Percentiles rank a stretch among this genome's conserved stretches.
Conservation (phyloP, 805 yeast species). For the Teunomyces tritomae region DNA sequence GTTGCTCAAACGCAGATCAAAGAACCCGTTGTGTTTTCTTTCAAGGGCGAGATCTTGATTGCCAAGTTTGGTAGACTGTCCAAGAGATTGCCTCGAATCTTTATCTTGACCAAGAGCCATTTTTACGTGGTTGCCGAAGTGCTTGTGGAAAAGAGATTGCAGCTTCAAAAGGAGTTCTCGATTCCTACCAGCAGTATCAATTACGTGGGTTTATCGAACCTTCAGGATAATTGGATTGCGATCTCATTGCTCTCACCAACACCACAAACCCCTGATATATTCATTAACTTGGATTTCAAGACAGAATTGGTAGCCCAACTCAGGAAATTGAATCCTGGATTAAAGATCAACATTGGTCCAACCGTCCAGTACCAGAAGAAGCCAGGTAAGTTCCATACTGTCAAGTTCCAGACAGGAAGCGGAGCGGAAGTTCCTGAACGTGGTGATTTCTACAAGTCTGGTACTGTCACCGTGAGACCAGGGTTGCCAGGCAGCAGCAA, state of each 20-base stretch:
- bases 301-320: slow-evolving; percentile 83
- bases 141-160: slow-evolving; percentile 55
- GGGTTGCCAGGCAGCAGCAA: slow-evolving; percentile 74
- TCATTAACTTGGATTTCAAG: slow-evolving; percentile 78
- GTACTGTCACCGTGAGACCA: slow-evolving; percentile 73
- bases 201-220: slow-evolving; percentile 64
- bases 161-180: slow-evolving; percentile 60
- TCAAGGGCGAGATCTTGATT: slow-evolving; percentile 74
- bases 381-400: slow-evolving; percentile 76
- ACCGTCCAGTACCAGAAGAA: slow-evolving; percentile 84
- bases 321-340: slow-evolving; percentile 55
- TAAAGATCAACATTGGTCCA: slow-evolving; percentile 65
- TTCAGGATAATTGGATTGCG: slow-evolving; percentile 94
- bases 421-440: slow-evolving; percentile 54
- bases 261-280: slow-evolving; percentile 66
- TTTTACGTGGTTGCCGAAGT: slow-evolving; percentile 74
- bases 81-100: slow-evolving; percentile 66
- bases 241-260: slow-evolving; percentile 49
- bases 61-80: slow-evolving; percentile 94
- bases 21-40: slow-evolving; percentile 73
- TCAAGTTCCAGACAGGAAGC: slow-evolving; percentile 64
- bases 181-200: slow-evolving; percentile 59
- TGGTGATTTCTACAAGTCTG: slow-evolving; percentile 82
- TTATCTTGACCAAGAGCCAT: slow-evolving; percentile 60
- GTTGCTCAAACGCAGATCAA: slow-evolving; percentile 65